These are phyloP conservation scores for Cutaneotrichosporon sp. DNA, from an alignment of 1,284 basidiomycete genomes.

Conservation along the genomic window DNA sequence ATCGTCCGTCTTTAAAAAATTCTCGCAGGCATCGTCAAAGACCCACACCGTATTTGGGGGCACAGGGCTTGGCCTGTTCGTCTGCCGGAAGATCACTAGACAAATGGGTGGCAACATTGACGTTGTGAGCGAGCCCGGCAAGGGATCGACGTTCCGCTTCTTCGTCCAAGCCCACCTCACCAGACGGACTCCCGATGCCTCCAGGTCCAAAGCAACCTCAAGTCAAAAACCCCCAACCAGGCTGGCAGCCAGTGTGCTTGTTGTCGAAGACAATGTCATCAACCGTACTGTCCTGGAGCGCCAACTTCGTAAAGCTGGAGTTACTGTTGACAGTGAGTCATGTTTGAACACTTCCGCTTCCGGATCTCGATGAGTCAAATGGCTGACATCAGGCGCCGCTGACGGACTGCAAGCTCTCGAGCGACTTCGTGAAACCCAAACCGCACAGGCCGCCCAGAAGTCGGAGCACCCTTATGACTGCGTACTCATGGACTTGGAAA, in stretches of 20 bases:
- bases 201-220: slow-evolving; percentile 26
- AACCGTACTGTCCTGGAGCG: slow-evolving; percentile 30
- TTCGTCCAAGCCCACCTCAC: slow-evolving; percentile 19
- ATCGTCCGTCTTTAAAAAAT: slow-evolving; percentile 26
- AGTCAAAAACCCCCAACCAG: neutral
- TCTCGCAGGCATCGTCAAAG: slow-evolving; percentile 25
- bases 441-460: neutral
- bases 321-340: slow-evolving; percentile 13
- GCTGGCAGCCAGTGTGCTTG: slow-evolving; percentile 20
- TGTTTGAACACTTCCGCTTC: neutral
- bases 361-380: no score
- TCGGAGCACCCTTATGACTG: slow-evolving; percentile 14
- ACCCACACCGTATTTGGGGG: slow-evolving; percentile 32
- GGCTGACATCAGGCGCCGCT: slow-evolving; percentile 27
- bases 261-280: slow-evolving; percentile 41
- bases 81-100: slow-evolving; percentile 27
- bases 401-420: slow-evolving; percentile 50
- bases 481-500: slow-evolving; percentile 31
- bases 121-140: slow-evolving; percentile 19
- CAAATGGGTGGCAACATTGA: slow-evolving; percentile 30
- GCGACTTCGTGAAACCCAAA: slow-evolving; percentile 22
- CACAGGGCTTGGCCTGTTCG: slow-evolving; percentile 29
- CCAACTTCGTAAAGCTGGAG: slow-evolving; percentile 15
- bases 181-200: neutral
- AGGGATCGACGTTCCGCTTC: slow-evolving; percentile 47